Conservation (phyloP, 176 grass and related monocot species). For the Urochloa ruziziensis region DNA sequence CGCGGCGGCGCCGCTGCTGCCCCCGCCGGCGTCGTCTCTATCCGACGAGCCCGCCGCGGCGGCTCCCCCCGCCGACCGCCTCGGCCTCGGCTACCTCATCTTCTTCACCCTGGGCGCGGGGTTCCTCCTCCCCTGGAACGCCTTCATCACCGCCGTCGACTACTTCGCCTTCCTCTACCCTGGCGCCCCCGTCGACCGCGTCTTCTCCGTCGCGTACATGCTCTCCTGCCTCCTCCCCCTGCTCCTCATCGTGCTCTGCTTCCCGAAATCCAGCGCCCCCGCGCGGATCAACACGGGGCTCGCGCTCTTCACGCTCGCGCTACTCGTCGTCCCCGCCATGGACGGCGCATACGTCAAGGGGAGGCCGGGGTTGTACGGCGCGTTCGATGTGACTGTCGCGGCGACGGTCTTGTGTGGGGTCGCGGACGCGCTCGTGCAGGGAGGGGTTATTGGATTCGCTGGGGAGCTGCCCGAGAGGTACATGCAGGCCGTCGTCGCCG, state of each 20-base stretch:
- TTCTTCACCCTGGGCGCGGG: constrained; percentile 85
- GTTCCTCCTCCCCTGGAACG: constrained; percentile 94
- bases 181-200: constrained; percentile 63
- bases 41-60: not conserved
- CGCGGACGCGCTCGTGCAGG: constrained; percentile 89
- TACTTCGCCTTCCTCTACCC: constrained; percentile 98
- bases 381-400: constrained; percentile 68
- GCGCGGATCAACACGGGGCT: constrained; percentile 79
- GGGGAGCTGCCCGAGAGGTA: constrained; percentile 88
- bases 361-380: constrained; percentile 42
- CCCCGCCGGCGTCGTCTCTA: constrained; percentile 25
- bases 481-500: constrained; percentile 86
- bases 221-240: constrained; percentile 56
- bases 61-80: constrained; percentile 41
- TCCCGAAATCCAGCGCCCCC: constrained; percentile 59
- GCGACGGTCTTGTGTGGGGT: constrained; percentile 60
- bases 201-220: constrained; percentile 92
- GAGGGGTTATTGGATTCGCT: constrained; percentile 78
- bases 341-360: constrained; percentile 80
- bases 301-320: constrained; percentile 57
- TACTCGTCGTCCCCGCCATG: constrained; percentile 76
- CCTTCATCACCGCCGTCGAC: constrained; percentile 98
- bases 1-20: constrained; percentile 21
- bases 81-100: constrained; percentile 63
- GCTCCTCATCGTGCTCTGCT: constrained; percentile 71